Base-by-base conservation (phyloP, 495 filamentous ascomycete species). In the Hamigera avellanea region DNA sequence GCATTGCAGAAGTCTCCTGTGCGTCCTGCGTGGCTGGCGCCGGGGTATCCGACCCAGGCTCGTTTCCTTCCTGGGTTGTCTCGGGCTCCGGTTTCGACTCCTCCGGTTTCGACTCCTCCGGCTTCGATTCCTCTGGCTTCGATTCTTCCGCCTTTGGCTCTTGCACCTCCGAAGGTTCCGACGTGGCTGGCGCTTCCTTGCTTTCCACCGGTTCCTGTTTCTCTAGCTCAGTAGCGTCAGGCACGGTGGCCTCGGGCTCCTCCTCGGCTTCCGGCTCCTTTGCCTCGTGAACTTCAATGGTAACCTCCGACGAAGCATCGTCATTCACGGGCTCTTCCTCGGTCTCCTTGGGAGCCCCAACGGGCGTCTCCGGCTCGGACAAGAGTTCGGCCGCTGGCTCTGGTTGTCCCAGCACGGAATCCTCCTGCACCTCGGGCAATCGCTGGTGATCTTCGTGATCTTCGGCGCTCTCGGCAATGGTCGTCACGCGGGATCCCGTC, bases 401-500 rank as follows among this genome's bases (percentile, higher is more conserved):
- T 9, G 29, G 14, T 32, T 33, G 6, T 12, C n/a, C 27, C n/a
- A 6, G 6, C 5, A n/a, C 27, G 10, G 6, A 6, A 30, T n/a
- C 12, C n/a, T 30, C 27, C 21, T 23, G 21, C 21, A 23, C 21
- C 9, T 23, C 9, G 21, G 21, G 21, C 21, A 23, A 23, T 23
- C 6, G 4, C 17, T 17, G 31, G 17, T 33, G 7, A 0, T 52
- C 50, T 10, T 69, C 61, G 25, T 74, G 64, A 38, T 87, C 82
- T 46, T 87, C 82, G 16, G 77, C 71, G 18, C 75, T 72, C 53
- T 87, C 82, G 14, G 70, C 61, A 21, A 87, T 83, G 1, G 81
- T 81, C 2, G 72, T 72, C 19, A 86, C 76, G 6, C 73, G 69
- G 36, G 75, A 83, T n/a, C 79, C 80, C n/a, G 73, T 77, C 14